Conservation (phyloP, 129 eudicot genomes). For the Oenanthe sinensis region DNA sequence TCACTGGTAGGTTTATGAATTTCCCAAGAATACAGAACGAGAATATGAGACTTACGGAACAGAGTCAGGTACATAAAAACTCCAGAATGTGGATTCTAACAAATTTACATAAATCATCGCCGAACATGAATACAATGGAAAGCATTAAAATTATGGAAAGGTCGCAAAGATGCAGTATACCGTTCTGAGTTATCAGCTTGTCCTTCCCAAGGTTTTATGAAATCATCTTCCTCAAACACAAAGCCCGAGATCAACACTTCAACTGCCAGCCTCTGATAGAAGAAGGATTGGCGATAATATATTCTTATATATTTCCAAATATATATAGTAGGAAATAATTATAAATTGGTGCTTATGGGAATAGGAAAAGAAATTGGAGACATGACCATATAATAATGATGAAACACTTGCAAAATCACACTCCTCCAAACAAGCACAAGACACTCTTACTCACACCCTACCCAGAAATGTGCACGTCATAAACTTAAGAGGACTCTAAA, state of each 20-base stretch:
- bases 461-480: neutral
- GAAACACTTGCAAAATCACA: slow-evolving; percentile 1
- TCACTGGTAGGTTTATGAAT: neutral
- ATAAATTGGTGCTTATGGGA: neutral
- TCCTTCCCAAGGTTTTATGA: slow-evolving; percentile 82
- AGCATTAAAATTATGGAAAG: neutral
- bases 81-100: neutral
- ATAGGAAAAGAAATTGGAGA: neutral
- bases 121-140: neutral
- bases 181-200: slow-evolving; percentile 70
- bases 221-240: slow-evolving; percentile 78
- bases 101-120: neutral
- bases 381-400: neutral
- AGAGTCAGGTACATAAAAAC: neutral
- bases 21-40: neutral
- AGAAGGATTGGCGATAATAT: slow-evolving; percentile 19
- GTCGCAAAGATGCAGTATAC: slow-evolving; percentile 27
- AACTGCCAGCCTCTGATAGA: slow-evolving; percentile 84
- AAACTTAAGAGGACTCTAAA: neutral
- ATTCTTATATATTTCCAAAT: slow-evolving; percentile 4
- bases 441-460: neutral
- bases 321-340: neutral
- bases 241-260: slow-evolving; percentile 82
- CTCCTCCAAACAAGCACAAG: neutral
- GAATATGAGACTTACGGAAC: neutral